Evolutionary conservation across 352 stramenopile genomes (phyloP).

Genomic region (Phytophthora fragariae): DNA sequence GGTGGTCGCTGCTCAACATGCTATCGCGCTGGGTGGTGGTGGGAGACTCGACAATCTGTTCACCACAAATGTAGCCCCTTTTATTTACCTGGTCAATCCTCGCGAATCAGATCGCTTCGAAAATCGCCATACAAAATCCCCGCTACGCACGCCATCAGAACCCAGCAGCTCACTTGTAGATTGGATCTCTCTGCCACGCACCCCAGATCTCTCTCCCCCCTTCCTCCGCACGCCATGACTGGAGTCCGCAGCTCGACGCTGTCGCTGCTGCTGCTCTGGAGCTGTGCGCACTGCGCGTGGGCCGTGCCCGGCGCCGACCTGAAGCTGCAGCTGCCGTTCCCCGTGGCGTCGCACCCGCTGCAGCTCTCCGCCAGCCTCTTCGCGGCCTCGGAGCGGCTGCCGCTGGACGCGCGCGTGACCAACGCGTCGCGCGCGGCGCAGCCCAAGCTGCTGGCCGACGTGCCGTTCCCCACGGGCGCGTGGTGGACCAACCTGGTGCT

Average conservation of each 20-base stretch:
- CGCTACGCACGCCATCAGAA: neutral
- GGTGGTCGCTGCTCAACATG: no score
- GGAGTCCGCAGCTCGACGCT: neutral
- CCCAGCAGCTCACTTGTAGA: conserved; percentile 15
- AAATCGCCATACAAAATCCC: conserved; percentile 17
- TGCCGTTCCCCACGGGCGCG: conserved; percentile 79
- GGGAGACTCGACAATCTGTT: no score
- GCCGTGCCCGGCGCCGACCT: conserved; percentile 27
- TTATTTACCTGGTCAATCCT: neutral
- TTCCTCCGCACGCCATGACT: conserved; percentile 14
- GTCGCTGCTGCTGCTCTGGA: conserved; percentile 25
- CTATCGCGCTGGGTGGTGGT: no score
- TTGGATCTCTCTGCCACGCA: conserved; percentile 24
- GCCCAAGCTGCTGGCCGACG: conserved; percentile 47
- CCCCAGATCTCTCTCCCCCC: neutral
- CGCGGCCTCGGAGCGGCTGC: conserved; percentile 51
- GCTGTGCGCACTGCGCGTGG: conserved; percentile 10
- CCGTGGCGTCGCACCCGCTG: conserved; percentile 58
- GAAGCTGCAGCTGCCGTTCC: conserved; percentile 56
- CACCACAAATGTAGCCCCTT: no score
- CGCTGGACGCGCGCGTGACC: conserved; percentile 29
- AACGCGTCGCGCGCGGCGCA: neutral
- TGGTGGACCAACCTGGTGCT: conserved; percentile 89
- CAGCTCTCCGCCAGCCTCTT: conserved; percentile 61
- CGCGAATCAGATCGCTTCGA: conserved; percentile 23